phyloP scores from a whole-genome alignment of 495 filamentous ascomycete genomes.

The Penicillium maclennaniae region DNA sequence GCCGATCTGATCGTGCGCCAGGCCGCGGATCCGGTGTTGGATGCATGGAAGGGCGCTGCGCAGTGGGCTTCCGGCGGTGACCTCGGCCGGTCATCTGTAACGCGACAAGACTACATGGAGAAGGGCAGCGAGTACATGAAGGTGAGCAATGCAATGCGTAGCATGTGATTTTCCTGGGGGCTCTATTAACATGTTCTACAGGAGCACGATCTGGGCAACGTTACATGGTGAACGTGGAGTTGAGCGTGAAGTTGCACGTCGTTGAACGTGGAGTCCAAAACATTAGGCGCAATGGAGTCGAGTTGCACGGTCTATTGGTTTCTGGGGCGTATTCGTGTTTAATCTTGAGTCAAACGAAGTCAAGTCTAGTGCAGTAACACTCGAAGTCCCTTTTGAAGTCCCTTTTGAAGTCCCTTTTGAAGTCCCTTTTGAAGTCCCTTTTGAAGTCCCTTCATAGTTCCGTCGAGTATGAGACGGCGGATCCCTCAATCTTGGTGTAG shows the following conservation, averaged over 20 bases:
- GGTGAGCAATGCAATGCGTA: conserved; percentile 40
- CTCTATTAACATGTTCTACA: conserved; percentile 27
- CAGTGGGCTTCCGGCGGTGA: conserved; percentile 58
- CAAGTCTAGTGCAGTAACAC: neutral
- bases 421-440: too few relatives aligned
- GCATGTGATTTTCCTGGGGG: neutral
- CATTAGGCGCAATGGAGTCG: conserved; percentile 28
- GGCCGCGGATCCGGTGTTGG: conserved; percentile 69
- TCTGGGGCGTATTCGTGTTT: neutral
- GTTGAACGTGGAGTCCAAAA: neutral
- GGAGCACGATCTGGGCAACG: conserved; percentile 82
- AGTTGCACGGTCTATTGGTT: conserved; percentile 9
- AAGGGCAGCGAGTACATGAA: conserved; percentile 85
- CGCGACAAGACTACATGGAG: conserved; percentile 74
- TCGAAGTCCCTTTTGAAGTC: too few relatives aligned
- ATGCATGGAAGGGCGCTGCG: conserved; percentile 91
- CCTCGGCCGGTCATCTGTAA: conserved; percentile 45
- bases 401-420: too few relatives aligned
- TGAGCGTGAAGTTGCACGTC: conserved; percentile 9
- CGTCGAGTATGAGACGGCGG: neutral
- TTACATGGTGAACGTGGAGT: conserved; percentile 27
- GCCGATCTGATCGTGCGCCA: conserved; percentile 59
- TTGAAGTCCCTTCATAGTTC: neutral
- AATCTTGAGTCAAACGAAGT: neutral
- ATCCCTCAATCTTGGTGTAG: too few relatives aligned